Evolutionary conservation across 352 stramenopile species (phyloP).

Genomic region (Phytopythium montanum): DNA sequence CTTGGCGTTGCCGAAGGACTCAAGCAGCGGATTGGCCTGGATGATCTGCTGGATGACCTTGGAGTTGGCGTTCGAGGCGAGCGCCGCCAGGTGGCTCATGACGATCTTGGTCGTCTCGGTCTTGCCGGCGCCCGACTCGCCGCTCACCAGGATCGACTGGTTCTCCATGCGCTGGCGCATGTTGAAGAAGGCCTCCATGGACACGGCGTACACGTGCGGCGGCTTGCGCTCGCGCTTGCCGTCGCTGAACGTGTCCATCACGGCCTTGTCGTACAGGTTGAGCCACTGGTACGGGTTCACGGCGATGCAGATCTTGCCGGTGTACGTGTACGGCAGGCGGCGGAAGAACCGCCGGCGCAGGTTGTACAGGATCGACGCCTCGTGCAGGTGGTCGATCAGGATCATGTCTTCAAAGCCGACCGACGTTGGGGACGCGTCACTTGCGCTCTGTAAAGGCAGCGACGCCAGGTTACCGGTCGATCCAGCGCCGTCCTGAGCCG

Average conservation of each 20-base stretch:
- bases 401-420: slow-evolving; percentile 87
- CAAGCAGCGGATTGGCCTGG: slow-evolving; percentile 86
- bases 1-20: slow-evolving; percentile 87
- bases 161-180: slow-evolving; percentile 76
- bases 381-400: slow-evolving; percentile 81
- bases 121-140: slow-evolving; percentile 95
- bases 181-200: slow-evolving; percentile 84
- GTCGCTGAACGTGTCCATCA: slow-evolving; percentile 75
- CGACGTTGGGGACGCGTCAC: slow-evolving; percentile 25
- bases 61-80: slow-evolving; percentile 77
- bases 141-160: slow-evolving; percentile 95
- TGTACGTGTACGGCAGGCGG: slow-evolving; percentile 83
- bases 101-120: slow-evolving; percentile 97
- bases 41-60: slow-evolving; percentile 95
- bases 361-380: slow-evolving; percentile 87
- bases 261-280: slow-evolving; percentile 69
- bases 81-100: slow-evolving; percentile 90
- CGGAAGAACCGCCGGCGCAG: slow-evolving; percentile 72
- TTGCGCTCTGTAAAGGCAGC: slow-evolving; percentile 72
- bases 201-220: slow-evolving; percentile 84
- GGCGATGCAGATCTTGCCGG: slow-evolving; percentile 84
- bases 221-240: slow-evolving; percentile 67
- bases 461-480: slow-evolving; percentile 13
- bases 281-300: slow-evolving; percentile 89
- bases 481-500: slow-evolving; percentile 12